Percentiles rank a stretch among this genome's conserved stretches.
Conservation (phyloP, 2,329 filamentous ascomycete species). For the Exophiala lecanii-corni region DNA sequence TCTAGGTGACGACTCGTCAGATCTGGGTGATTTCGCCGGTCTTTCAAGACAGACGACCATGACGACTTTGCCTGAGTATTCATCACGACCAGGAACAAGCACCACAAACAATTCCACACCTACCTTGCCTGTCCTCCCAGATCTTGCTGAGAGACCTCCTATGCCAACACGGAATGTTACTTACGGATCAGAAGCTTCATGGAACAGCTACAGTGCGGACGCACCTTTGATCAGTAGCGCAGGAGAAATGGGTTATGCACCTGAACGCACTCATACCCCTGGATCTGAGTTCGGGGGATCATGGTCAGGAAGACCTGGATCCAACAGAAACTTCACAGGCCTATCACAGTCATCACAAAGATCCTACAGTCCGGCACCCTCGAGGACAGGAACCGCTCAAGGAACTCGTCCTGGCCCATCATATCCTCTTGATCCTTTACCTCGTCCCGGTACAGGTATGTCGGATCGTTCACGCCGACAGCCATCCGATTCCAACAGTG, state of each 20-base stretch:
- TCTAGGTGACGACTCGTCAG: conserved; percentile 40
- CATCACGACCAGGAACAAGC: conserved; percentile 52
- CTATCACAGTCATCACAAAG: conserved; percentile 28
- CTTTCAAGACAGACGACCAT: conserved; percentile 58
- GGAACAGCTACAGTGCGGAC: conserved; percentile 59
- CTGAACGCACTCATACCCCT: conserved; percentile 22
- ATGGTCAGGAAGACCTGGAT: conserved; percentile 17
- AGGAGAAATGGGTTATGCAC: conserved; percentile 54
- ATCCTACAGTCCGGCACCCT: conserved; percentile 27
- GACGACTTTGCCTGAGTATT: conserved; percentile 59
- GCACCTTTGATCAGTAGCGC: conserved; percentile 59
- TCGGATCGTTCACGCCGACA: conserved; percentile 20
- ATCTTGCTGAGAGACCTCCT: conserved; percentile 42
- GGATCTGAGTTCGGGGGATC: conserved; percentile 28
- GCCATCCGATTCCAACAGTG: conserved; percentile 15
- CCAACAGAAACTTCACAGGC: conserved; percentile 24
- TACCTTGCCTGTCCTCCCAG: conserved; percentile 30
- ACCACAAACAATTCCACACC: conserved; percentile 37
- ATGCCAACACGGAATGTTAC: conserved; percentile 44
- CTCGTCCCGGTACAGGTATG: conserved; percentile 25
- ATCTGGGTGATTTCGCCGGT: conserved; percentile 56
- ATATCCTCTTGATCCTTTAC: conserved; percentile 28
- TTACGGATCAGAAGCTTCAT: conserved; percentile 49
- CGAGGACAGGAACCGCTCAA: conserved; percentile 26
- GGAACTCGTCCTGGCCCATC: conserved; percentile 27